Base-by-base conservation (phyloP, 2,329 filamentous ascomycete species). In the Stagonosporopsis tanaceti region DNA sequence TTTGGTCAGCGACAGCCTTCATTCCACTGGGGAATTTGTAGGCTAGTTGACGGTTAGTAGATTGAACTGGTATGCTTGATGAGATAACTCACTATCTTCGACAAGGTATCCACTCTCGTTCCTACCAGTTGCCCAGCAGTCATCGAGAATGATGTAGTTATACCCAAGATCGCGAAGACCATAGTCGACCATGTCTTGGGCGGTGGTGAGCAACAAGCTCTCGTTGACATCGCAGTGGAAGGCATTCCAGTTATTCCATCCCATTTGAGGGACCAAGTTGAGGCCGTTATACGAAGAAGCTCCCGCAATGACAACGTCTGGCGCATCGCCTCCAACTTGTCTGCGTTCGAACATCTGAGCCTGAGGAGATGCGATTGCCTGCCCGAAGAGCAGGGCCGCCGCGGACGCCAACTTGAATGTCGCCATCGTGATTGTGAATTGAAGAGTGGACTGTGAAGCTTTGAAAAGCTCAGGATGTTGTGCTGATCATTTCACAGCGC, bases 101-200 rank as follows among this genome's bases (percentile, higher is more conserved):
- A 78, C 66, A 1, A 84, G 70, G 34, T 77, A 76, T 30, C 79
- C 79, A 40, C 79, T 80, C 2, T 69, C 62, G 48, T 77, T 53
- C 30, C 50, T 76, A 28, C 80, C 80, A 38, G 72, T 66, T 12
- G 75, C 77, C 83, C 83, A 85, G 68, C 82, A 84, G 62, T 85
- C 83, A 61, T 85, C 83, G 1, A 85, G 72, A 35, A 82, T 73
- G 39, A 84, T 78, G 61, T 84, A 83, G 55, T 82, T 71, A 64
- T 84, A 84, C 28, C 81, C 81, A 7, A 79, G 61, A 57, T 83
- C 81, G 30, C 80, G 75, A 32, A 84, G 67, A 4, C 82, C 82
- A 44, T 75, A 73, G 30, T 79, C 70, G 17, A 82, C 70, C 53
- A 84, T 76, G 42, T 78, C 69, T 34, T 78, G 70, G 0, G 82